phyloP scores from a whole-genome alignment of 768 basidiomycete genomes.

The Phaeotremella skinneri region DNA sequence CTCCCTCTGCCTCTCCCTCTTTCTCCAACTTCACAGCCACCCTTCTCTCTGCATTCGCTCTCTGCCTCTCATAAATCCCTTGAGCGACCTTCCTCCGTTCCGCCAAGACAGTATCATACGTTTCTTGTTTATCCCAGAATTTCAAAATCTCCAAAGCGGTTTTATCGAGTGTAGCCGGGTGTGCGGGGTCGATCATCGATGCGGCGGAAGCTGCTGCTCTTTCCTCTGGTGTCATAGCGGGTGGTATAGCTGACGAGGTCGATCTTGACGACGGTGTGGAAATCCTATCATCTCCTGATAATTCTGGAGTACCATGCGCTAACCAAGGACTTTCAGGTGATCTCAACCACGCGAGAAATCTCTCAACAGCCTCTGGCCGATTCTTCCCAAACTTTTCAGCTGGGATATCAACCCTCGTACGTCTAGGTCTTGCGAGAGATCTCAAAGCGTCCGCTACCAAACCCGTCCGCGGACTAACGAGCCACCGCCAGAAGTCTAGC shows the following conservation, averaged over 20 bases:
- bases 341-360: background rate
- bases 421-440: background rate
- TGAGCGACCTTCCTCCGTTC: slow-evolving; percentile 17
- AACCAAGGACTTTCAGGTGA: background rate
- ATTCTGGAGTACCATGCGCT: too few species aligned
- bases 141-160: slow-evolving; percentile 13
- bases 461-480: slow-evolving; percentile 16
- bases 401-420: background rate
- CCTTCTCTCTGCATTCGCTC: slow-evolving; percentile 6
- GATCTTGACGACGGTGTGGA: background rate
- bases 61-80: slow-evolving; percentile 16
- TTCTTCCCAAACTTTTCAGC: background rate
- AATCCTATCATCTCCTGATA: too few species aligned
- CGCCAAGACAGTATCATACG: slow-evolving; percentile 13
- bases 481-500: slow-evolving; percentile 30
- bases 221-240: background rate
- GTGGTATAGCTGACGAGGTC: background rate
- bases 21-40: slow-evolving; percentile 1
- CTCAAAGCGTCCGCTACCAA: background rate
- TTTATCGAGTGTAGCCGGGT: slow-evolving; percentile 12
- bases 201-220: background rate
- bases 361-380: background rate
- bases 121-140: slow-evolving; percentile 20
- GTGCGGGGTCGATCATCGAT: slow-evolving; percentile 11
- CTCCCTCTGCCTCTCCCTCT: background rate